Conservation (phyloP, 2,329 filamentous ascomycete genomes). For the Cytospora chrysosperma region DNA sequence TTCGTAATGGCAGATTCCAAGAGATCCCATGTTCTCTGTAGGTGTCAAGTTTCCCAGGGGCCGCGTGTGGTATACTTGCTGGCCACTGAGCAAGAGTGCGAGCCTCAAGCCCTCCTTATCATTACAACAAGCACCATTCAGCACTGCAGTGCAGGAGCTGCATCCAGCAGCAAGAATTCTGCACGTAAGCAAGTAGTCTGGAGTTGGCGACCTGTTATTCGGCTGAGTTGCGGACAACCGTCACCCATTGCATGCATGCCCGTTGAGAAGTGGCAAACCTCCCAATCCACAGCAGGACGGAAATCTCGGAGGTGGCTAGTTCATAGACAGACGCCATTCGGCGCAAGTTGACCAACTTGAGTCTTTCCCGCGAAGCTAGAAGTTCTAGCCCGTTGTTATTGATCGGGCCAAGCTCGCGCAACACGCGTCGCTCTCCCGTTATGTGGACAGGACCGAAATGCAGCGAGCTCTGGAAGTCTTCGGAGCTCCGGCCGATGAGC, state of each 20-base stretch:
- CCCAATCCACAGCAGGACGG: not conserved
- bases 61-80: conserved; percentile 1
- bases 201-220: conserved; percentile 10
- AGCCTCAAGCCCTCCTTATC: not conserved
- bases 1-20: not conserved
- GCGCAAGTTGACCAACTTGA: not conserved
- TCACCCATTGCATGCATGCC: conserved; percentile 13
- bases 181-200: conserved; percentile 23
- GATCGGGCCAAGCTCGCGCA: not conserved
- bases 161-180: conserved; percentile 18
- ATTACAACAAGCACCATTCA: conserved; percentile 10
- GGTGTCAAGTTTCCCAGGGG: not conserved
- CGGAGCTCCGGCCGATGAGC: conserved; percentile 13
- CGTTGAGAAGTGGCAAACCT: not conserved
- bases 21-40: conserved; percentile 1
- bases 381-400: not conserved
- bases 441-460: not conserved
- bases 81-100: conserved; percentile 6
- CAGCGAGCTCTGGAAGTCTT: not conserved
- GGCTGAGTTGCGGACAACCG: conserved; percentile 19
- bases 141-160: conserved; percentile 9
- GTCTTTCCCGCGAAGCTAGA: not conserved
- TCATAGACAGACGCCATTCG: not conserved
- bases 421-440: not conserved
- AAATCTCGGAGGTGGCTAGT: not conserved